Conservation (phyloP, 73 alveolate species). For the Halteria grandinella region DNA sequence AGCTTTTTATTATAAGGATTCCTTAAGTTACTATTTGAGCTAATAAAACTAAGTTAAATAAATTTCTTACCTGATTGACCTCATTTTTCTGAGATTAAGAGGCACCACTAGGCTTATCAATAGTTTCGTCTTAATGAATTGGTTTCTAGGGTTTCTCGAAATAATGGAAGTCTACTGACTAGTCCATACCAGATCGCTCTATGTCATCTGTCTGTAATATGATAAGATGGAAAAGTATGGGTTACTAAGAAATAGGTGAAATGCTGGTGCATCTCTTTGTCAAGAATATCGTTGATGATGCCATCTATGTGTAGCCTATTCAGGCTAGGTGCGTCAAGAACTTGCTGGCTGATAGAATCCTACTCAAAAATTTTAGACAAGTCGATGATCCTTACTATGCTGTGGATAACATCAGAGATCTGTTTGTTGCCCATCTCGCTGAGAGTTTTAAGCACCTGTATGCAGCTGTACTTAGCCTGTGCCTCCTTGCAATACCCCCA, state of each 20-base stretch:
- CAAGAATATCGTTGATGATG: constrained; percentile 16
- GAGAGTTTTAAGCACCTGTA: constrained; percentile 4
- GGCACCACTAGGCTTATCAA: no score
- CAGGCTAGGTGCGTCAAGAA: constrained; percentile 38
- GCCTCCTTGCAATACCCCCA: neutral
- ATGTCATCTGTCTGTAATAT: no score
- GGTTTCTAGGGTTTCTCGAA: no score
- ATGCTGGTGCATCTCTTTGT: constrained; percentile 28
- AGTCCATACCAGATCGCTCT: no score
- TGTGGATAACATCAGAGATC: constrained; percentile 23
- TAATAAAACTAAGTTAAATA: no score
- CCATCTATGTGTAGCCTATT: constrained; percentile 7
- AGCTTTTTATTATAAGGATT: constrained; percentile 6
- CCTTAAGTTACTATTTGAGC: no score
- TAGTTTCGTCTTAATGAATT: no score
- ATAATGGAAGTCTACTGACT: no score
- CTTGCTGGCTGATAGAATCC: neutral
- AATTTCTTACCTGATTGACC: no score
- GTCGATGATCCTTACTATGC: neutral
- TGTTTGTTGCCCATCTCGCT: constrained; percentile 1
- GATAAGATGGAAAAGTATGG: no score
- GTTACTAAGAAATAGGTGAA: constrained; percentile 12
- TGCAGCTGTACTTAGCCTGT: neutral
- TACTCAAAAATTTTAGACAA: neutral
- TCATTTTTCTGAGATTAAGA: no score